Percentiles rank a stretch among this genome's conserved stretches.
Evolutionary conservation across 75 land plant species (phyloP).

Genomic region (Cupressus sempervirens): DNA sequence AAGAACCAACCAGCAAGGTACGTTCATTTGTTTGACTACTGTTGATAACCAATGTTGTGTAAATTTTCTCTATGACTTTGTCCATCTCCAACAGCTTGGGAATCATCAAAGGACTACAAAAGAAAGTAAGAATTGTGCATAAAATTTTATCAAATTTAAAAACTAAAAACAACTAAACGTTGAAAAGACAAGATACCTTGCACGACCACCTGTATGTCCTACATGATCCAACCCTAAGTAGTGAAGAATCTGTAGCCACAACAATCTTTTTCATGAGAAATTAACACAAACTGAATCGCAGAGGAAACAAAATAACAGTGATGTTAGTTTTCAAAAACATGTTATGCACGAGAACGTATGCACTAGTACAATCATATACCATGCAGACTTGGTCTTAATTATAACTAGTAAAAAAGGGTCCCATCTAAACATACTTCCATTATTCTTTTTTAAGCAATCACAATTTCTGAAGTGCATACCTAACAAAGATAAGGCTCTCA

Average conservation of each 20-base stretch:
- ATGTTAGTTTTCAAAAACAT: not conserved
- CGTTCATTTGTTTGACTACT: constrained; percentile 13
- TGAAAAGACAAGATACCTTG: constrained; percentile 31
- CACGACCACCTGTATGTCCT: constrained; percentile 94
- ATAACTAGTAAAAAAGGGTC: not conserved
- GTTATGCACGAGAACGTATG: not conserved
- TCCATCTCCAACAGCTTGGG: constrained; percentile 91
- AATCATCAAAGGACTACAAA: constrained; percentile 64
- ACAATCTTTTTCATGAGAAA: not conserved
- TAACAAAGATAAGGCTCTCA: not conserved
- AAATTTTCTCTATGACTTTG: constrained; percentile 53
- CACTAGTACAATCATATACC: not conserved
- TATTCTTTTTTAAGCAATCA: not conserved
- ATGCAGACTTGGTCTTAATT: not conserved
- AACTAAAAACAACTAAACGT: not conserved
- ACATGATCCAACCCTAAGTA: constrained; percentile 95
- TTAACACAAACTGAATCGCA: not conserved
- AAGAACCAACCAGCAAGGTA: constrained; percentile 74
- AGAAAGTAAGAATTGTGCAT: constrained; percentile 3
- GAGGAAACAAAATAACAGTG: not conserved
- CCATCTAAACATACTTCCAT: not conserved
- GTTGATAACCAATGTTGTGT: constrained; percentile 17
- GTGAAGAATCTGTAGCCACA: constrained; percentile 71
- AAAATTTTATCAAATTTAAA: not conserved
- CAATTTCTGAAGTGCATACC: not conserved